Evolutionary conservation across 805 yeast species (phyloP).

Genomic region (Wilhelminamyces savonicus): DNA sequence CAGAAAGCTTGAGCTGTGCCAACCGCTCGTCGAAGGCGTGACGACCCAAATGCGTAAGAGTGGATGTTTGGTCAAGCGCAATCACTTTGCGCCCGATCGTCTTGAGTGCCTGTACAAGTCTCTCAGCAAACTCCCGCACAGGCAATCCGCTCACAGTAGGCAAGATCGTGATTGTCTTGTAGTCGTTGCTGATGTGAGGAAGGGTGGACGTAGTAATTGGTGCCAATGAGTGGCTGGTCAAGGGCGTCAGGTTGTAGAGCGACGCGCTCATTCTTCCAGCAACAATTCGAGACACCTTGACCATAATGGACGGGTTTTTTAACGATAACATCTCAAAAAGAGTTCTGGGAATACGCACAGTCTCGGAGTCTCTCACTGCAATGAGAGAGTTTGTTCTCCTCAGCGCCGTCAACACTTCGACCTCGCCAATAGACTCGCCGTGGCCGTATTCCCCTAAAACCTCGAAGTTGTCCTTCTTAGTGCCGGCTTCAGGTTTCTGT

Average conservation of each 20-base stretch:
- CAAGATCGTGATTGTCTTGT: conserved; percentile 76
- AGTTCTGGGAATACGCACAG: conserved; percentile 87
- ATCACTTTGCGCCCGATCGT: conserved; percentile 68
- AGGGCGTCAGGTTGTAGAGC: conserved; percentile 11
- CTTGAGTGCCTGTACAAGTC: conserved; percentile 63
- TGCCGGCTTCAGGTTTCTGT: conserved; percentile 3
- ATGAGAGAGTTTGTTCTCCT: conserved; percentile 63
- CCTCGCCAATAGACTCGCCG: conserved; percentile 92
- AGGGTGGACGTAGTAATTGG: conserved; percentile 27
- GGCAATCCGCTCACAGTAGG: conserved; percentile 83
- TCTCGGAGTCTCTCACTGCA: conserved; percentile 89
- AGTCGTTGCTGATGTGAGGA: conserved; percentile 37
- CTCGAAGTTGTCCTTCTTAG: conserved; percentile 17
- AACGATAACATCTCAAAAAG: conserved; percentile 79
- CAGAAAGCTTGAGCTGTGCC: conserved; percentile 78
- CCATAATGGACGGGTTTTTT: conserved; percentile 84
- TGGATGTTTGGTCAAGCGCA: conserved; percentile 76
- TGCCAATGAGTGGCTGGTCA: conserved; percentile 5
- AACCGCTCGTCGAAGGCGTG: conserved; percentile 84
- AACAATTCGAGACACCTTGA: conserved; percentile 80
- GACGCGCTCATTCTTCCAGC: conserved; percentile 51
- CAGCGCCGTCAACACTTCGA: conserved; percentile 83
- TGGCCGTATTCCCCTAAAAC: conserved; percentile 80
- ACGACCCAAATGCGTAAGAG: conserved; percentile 74
- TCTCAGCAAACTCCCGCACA: conserved; percentile 75